A percentile compares a stretch with the other conserved stretches of the same genome.
phyloP scores from a whole-genome alignment of 257 asterid species.

The Haberlea rhodopensis region DNA sequence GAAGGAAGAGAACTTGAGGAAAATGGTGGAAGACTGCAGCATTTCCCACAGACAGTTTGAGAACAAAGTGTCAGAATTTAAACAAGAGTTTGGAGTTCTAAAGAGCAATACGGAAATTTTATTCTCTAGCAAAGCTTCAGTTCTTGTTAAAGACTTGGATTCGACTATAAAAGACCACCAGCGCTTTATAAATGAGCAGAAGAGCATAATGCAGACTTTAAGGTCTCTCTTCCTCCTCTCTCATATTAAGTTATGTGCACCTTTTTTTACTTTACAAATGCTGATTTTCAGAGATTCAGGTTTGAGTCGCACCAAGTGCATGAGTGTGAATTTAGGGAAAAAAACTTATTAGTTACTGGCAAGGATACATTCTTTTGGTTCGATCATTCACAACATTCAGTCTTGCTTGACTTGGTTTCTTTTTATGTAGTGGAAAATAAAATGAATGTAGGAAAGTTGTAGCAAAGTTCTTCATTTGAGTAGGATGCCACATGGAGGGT shows the following conservation, averaged over 20 bases:
- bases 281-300: not conserved
- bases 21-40: constrained; percentile 77
- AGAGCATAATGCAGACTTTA: constrained; percentile 90
- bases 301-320: not conserved
- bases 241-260: not conserved
- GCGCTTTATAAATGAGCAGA: constrained; percentile 65
- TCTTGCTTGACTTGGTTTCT: constrained; percentile 14
- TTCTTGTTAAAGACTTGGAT: constrained; percentile 67
- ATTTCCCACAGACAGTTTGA: constrained; percentile 90
- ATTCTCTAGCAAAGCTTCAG: constrained; percentile 68
- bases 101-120: constrained; percentile 69
- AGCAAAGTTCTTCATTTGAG: not conserved
- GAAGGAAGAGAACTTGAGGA: constrained; percentile 80
- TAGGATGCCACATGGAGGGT: not conserved
- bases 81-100: constrained; percentile 83
- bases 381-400: not conserved
- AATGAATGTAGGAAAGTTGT: not conserved
- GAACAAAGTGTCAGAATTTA: constrained; percentile 79
- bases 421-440: constrained; percentile 2
- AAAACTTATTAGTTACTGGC: not conserved
- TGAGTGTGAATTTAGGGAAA: not conserved
- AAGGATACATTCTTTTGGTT: not conserved
- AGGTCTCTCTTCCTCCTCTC: constrained; percentile 47
- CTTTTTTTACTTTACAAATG: constrained; percentile 9
- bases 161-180: constrained; percentile 66